Evolutionary conservation across 2,329 filamentous ascomycete species (phyloP).

Genomic region (Parastagonospora nodorum): DNA sequence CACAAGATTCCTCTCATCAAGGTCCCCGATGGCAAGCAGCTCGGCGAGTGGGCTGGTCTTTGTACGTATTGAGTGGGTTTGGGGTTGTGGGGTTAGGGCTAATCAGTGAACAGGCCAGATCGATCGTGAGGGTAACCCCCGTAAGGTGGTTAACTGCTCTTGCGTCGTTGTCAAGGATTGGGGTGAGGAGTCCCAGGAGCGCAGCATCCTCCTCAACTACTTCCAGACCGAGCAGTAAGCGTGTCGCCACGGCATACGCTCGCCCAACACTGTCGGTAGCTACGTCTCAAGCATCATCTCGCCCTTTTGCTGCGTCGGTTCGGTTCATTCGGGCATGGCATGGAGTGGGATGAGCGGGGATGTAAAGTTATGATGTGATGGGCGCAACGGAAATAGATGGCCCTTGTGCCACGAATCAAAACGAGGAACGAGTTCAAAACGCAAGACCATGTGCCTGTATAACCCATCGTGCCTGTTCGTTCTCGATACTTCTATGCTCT

Average conservation of each 20-base stretch:
- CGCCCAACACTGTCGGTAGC: slow-evolving; percentile 5
- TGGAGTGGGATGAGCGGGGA: slow-evolving; percentile 4
- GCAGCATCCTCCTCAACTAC: slow-evolving; percentile 99
- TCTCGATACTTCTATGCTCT: not conserved
- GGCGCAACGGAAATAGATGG: slow-evolving; percentile 19
- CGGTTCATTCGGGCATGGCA: slow-evolving; percentile 6
- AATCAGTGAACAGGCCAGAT: slow-evolving; percentile 73
- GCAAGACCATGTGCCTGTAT: not conserved
- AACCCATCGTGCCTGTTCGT: no score
- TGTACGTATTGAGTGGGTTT: slow-evolving; percentile 68
- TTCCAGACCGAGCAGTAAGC: slow-evolving; percentile 81
- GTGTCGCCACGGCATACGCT: slow-evolving; percentile 13
- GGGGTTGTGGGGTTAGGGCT: slow-evolving; percentile 7
- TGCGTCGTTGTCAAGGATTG: slow-evolving; percentile 99
- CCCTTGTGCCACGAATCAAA: not conserved
- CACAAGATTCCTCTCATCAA: slow-evolving; percentile 99
- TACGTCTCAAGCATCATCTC: slow-evolving; percentile 12
- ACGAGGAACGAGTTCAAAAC: slow-evolving; percentile 4
- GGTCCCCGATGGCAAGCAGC: slow-evolving; percentile 99
- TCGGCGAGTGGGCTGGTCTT: slow-evolving; percentile 99
- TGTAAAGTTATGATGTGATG: slow-evolving; percentile 8
- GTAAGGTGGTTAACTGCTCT: slow-evolving; percentile 99
- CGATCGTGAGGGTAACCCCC: slow-evolving; percentile 98
- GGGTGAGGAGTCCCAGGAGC: slow-evolving; percentile 99
- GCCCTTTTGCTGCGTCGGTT: slow-evolving; percentile 21